Base-by-base conservation (phyloP, 352 stramenopile species). In the Pythium inflatum region DNA sequence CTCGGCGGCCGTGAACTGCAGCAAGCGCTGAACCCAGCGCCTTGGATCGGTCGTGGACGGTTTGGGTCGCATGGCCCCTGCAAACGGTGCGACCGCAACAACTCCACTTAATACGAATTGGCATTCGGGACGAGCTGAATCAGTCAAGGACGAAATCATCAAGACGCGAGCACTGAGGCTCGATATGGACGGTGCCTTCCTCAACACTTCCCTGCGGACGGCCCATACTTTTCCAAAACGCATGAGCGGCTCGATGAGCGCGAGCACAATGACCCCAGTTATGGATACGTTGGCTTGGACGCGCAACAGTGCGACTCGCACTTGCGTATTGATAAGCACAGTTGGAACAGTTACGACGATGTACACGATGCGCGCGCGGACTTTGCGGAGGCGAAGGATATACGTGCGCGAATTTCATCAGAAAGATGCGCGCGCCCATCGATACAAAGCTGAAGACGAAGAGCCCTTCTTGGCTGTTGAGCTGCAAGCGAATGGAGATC, bases 291-390 rank as follows among this genome's bases (percentile, higher is more conserved):
- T 54, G 13, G 31, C 22, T 12, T 38, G 30, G 22, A 65, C 57
- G 9, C 58, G 59, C n/a, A 73, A n/a, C 9, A 73, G 18, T 22
- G 56, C 41, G 6, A 68, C 25, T 0, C 66, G 66, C 1, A 73
- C 45, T 40, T 73, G 66, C 0, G 66, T 73, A 22, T 59, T 22
- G 33, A 73, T 73, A 18, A 73, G 30, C 11, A 73, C 59, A 0
- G 66, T 73, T 3, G 66, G 66, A 1, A 73, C 66, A 1, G 58
- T 31, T 1, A 46, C 43, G 31, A 60, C 25, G 5, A 68, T n/a
- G 25, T 59, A 68, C 16, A 73, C 57, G 20, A 31, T 1, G 1
- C 45, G 38, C 5, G 45, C n/a, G 33, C 59, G 28, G 28, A 49
- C 45, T 8, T 3, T 49, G 0, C 56, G 33, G n/a, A n/a, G n/a